Evolutionary conservation across 2,329 filamentous ascomycete genomes (phyloP).

Genomic region (Aspergillus fumigatiaffinis): DNA sequence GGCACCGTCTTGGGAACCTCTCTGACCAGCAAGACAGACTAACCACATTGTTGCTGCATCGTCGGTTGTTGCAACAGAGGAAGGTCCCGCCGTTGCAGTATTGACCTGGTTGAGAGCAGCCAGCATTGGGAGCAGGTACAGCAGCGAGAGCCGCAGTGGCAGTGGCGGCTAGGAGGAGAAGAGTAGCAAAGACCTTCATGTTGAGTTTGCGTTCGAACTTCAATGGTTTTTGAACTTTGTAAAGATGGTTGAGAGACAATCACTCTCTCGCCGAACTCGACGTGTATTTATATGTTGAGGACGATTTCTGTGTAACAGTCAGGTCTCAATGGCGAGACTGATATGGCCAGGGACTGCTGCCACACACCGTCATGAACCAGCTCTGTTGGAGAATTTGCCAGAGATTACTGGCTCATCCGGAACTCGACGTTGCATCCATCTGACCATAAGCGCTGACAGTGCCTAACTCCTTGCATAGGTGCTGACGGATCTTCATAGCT

Average conservation of each 20-base stretch:
- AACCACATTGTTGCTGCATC: neutral
- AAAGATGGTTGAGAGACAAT: neutral
- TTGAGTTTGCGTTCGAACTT: neutral
- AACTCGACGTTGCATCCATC: neutral
- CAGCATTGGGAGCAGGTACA: neutral
- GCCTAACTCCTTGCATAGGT: neutral
- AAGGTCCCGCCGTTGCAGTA: constrained; percentile 11
- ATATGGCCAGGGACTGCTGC: neutral
- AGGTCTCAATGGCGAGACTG: too few species aligned
- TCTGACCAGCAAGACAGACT: neutral
- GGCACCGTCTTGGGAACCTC: neutral
- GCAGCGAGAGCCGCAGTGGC: neutral
- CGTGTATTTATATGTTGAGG: neutral
- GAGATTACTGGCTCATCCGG: neutral
- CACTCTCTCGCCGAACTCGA: neutral
- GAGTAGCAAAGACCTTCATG: neutral
- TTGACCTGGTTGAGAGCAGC: constrained; percentile 8
- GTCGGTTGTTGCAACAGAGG: constrained; percentile 2
- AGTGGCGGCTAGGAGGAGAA: neutral
- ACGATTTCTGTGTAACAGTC: neutral
- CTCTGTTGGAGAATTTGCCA: neutral
- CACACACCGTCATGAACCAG: neutral
- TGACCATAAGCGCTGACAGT: neutral
- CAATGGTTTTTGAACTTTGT: neutral
- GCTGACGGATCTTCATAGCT: neutral